phyloP scores from a whole-genome alignment of 306 rosid species.

The Cicer cuneatum region DNA sequence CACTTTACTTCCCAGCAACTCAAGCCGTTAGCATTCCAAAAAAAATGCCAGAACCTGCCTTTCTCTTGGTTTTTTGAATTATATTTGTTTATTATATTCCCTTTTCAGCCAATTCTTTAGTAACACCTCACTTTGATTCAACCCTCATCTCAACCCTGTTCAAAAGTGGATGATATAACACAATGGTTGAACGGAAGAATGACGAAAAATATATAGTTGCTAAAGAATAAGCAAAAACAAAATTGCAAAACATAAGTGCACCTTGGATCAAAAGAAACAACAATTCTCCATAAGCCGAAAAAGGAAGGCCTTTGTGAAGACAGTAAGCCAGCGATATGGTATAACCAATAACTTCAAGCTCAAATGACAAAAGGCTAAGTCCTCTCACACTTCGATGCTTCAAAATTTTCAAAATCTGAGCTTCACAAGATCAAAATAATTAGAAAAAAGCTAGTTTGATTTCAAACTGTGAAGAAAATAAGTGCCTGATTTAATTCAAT shows the following conservation, averaged over 20 bases:
- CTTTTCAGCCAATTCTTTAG: not conserved
- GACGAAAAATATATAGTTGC: not conserved
- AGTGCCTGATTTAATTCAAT: not conserved
- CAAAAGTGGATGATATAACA: not conserved
- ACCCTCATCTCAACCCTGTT: not conserved
- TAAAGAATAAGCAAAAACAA: not conserved
- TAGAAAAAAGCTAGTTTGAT: not conserved
- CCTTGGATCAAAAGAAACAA: conserved; percentile 91
- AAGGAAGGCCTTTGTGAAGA: conserved; percentile 89
- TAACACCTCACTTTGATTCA: not conserved
- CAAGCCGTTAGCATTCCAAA: not conserved
- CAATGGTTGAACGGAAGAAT: conserved; percentile 8
- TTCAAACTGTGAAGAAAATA: not conserved
- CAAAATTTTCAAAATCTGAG: conserved; percentile 81
- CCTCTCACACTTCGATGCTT: conserved; percentile 80
- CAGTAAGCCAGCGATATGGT: conserved; percentile 91
- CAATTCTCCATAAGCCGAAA: conserved; percentile 92
- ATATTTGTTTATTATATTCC: not conserved
- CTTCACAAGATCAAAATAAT: conserved; percentile 29
- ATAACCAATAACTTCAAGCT: conserved; percentile 89
- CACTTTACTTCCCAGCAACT: not conserved
- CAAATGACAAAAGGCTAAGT: conserved; percentile 79
- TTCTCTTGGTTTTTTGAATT: not conserved
- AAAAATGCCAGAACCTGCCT: not conserved
- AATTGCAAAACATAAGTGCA: conserved; percentile 33